phyloP scores from a whole-genome alignment of 192 early-diverging fungal species.

The Mycoemilia scoparia region DNA sequence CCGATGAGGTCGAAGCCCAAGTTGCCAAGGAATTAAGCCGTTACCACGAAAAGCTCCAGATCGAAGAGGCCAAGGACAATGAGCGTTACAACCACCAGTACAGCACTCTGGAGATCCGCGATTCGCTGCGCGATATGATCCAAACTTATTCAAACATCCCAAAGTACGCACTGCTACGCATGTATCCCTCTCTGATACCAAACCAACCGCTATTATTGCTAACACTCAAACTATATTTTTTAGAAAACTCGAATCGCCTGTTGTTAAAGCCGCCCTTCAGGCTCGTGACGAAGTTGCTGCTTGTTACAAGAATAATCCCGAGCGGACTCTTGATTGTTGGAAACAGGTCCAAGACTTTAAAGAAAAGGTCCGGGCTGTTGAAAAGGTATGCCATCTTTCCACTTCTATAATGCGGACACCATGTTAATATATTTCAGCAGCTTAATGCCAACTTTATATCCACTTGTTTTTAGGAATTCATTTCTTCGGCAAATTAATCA shows the following conservation, averaged over 20 bases:
- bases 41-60: slow-evolving; percentile 22
- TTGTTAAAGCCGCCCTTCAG: slow-evolving; percentile 4
- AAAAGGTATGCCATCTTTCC: too few species aligned
- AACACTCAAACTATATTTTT: slow-evolving; percentile 12
- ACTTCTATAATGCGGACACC: too few species aligned
- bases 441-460: too few species aligned
- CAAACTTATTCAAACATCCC: too few species aligned
- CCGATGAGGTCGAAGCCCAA: slow-evolving; percentile 11
- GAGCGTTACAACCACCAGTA: slow-evolving; percentile 24
- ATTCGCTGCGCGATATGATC: slow-evolving; percentile 22
- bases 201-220: too few species aligned
- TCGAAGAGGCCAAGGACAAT: slow-evolving; percentile 14
- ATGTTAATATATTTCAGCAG: too few species aligned
- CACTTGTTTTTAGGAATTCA: too few species aligned
- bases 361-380: slow-evolving; percentile 10
- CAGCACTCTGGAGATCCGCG: slow-evolving; percentile 19
- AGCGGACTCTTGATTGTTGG: slow-evolving; percentile 26
- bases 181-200: too few species aligned
- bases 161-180: too few species aligned
- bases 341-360: slow-evolving; percentile 22
- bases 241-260: slow-evolving; percentile 2
- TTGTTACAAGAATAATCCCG: slow-evolving; percentile 15
- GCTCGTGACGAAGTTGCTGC: slow-evolving; percentile 15
- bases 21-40: slow-evolving; percentile 25
- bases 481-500: too few species aligned